Evolutionary conservation across 2,329 filamentous ascomycete species (phyloP), one percentile per base, ranked within the genome.

Genomic region (Venturia carpophila): DNA sequence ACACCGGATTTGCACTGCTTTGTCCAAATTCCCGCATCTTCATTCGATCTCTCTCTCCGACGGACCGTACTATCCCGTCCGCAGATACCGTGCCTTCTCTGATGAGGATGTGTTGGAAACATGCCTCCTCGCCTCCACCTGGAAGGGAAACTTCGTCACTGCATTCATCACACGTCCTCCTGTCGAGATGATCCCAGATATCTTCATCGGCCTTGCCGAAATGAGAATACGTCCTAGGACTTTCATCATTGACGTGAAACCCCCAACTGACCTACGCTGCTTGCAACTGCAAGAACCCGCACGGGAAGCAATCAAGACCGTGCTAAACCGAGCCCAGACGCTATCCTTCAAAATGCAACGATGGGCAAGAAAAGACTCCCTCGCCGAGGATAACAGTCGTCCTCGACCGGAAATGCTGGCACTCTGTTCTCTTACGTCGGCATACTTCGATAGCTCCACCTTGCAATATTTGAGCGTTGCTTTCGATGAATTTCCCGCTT

Each of bases 321-420:
- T 55, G n/a, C 5, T 34, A 3, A 55, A 21, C n/a, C 21, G 49
- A 55, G 24, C 24, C 5, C 49, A 34, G 17, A 34, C 21, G 3
- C 27, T 55, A 34, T 55, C 49, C 49, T 55, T 55, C 49, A 55
- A 55, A 24, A 55, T 55, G 49, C 11, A 34, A 27, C 24, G 24
- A 30, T 55, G 49, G 49, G 49, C 24, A 24, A 55, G 49, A 30
- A 30, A 34, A 55, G 49, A 55, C 27, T 55, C 49, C 5, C 2
- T 55, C 5, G 24, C 49, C 1, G 49, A 55, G 49, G 49, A 55
- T 30, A 55, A 34, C n/a, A 55, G 24, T 30, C 49, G 49, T 6
- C 49, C 49, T 55, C 49, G 49, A 30, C 30, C 49, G 15, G 49
- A 55, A 24, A 55, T 55, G 49, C 24, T 55, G 11, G 49, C 49